Evolutionary conservation across 164 flowering plant species (phyloP), one percentile per base, ranked within the genome.

Genomic region (Cinnamomum chago): DNA sequence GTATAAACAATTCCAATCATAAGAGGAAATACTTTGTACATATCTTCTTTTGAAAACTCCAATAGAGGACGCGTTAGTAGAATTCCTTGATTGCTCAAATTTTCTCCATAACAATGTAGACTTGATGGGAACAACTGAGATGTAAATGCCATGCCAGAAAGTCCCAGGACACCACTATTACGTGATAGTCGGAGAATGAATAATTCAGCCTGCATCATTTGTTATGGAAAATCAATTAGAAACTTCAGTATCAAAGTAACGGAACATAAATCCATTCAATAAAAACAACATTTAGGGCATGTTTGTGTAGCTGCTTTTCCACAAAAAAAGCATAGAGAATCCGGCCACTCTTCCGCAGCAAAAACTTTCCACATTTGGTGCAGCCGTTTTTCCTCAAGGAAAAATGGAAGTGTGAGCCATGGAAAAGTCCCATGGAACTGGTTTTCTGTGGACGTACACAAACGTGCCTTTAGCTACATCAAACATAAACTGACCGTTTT

Each of bases 101-200:
- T 75, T 78, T 80, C 82, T 73, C 71, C 73, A 76, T 9, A 72
- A n/a, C 47, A 75, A 81, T 76, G 74, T 14, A 81, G 58, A 71
- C 75, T 55, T 40, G 81, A 51, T 2, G 87, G 75, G 78, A 89
- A 95, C 67, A 92, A 66, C 64, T 95, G 90, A 74, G 93, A 92
- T 55, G 81, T 73, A 79, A 88, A 95, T 70, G 97, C 90, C 93
- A 89, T 92, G 68, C 97, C 97, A 78, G 97, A 90, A 77, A 91
- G 97, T 78, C 98, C 97, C 80, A 92, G 91, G 40, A 92, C 90
- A 71, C 97, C 95, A 83, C 97, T 95, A 76, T 83, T 85, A 70
- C 98, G 90, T 69, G 98, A 95, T 73, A 93, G 80, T 76, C 98
- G 84, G 47, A 95, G 85, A 78, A 92, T 80, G 79, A 95, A 92